Evolutionary conservation across 805 yeast species (phyloP).

Genomic region (Wickerhamiella spandovensis): DNA sequence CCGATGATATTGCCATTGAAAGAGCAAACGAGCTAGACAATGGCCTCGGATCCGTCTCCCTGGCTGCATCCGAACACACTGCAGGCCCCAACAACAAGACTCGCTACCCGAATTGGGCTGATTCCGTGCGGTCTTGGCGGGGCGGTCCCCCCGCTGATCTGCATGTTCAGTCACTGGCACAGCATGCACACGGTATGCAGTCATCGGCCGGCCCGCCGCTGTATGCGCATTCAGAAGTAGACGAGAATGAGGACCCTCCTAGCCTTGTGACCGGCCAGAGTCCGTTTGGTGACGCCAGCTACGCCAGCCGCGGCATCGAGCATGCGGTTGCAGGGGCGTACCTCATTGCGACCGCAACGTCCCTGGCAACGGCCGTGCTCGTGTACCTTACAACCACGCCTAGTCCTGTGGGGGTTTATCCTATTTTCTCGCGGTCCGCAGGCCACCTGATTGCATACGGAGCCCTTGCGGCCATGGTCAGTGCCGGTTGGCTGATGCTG

Average conservation of each 20-base stretch:
- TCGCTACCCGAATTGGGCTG: not conserved
- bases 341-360: conserved; percentile 8
- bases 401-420: conserved; percentile 9
- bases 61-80: not conserved
- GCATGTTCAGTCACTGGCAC: not conserved
- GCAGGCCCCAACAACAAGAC: not conserved
- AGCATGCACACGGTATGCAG: not conserved
- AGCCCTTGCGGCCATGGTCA: conserved; percentile 5
- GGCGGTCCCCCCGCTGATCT: not conserved
- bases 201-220: not conserved
- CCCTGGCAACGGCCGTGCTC: conserved; percentile 15
- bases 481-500: conserved; percentile 13
- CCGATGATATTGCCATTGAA: conserved; percentile 22
- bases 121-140: not conserved
- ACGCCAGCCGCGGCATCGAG: conserved; percentile 6
- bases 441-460: conserved; percentile 10
- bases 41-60: not conserved
- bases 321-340: conserved; percentile 10
- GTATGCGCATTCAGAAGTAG: not conserved
- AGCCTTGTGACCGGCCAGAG: not conserved
- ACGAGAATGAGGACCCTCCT: not conserved
- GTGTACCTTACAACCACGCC: conserved; percentile 12
- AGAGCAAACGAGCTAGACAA: not conserved
- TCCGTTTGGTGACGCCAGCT: not conserved
- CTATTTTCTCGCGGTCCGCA: conserved; percentile 11